Conservation (phyloP, 176 grass and related monocot species). For the Urochloa ruziziensis region DNA sequence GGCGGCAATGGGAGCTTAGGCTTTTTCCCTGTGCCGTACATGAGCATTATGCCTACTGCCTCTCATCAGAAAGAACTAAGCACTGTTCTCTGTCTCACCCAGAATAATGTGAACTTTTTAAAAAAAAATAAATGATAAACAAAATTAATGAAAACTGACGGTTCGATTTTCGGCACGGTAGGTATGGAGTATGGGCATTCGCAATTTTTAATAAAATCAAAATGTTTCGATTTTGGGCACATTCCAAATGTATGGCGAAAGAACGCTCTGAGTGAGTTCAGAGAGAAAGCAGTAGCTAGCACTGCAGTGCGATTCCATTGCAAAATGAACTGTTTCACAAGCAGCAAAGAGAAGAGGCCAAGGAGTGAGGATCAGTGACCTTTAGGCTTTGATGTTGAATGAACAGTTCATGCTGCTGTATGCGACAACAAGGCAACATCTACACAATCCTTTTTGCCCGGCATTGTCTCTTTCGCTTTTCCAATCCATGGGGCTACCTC, state of each 20-base stretch:
- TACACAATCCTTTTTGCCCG: constrained; percentile 11
- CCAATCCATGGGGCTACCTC: not conserved
- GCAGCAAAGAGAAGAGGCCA: not conserved
- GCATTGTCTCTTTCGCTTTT: constrained; percentile 20
- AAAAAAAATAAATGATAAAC: no score
- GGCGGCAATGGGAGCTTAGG: constrained; percentile 3
- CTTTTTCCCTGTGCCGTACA: constrained; percentile 9
- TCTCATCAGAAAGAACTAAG: not conserved
- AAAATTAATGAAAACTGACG: no score
- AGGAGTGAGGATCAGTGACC: not conserved
- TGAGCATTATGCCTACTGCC: constrained; percentile 6
- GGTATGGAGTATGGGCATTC: no score
- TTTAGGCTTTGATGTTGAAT: not conserved
- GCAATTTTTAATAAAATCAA: no score
- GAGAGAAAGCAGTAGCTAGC: no score
- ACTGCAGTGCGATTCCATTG: not conserved
- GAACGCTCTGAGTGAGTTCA: not conserved
- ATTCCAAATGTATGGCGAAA: no score
- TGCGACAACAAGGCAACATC: constrained; percentile 21
- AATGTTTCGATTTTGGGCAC: no score
- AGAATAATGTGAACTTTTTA: no score
- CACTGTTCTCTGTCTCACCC: no score
- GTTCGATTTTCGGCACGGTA: no score
- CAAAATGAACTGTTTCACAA: not conserved
- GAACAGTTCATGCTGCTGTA: not conserved